Percentiles rank a stretch among this genome's conserved stretches.
Conservation (phyloP, 805 yeast species). For the Yarrowia sp. region DNA sequence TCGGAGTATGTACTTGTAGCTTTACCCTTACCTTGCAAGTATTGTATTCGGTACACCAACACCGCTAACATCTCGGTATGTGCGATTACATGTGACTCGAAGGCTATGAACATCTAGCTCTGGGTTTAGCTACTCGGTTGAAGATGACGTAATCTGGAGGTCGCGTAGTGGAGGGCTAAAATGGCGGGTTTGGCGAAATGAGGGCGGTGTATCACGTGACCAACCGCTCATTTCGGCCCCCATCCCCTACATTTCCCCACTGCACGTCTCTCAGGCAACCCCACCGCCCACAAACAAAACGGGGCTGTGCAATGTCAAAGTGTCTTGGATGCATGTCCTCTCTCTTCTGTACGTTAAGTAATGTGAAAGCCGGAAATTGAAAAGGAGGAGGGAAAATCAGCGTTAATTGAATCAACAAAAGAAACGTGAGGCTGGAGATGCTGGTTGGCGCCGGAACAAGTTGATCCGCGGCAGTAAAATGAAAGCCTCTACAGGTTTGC, state of each 20-base stretch:
- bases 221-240: neutral
- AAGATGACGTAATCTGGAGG: constrained; percentile 18
- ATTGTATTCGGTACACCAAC: too few relatives aligned
- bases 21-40: too few relatives aligned
- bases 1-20: too few relatives aligned
- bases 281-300: neutral
- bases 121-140: constrained; percentile 13
- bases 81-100: constrained; percentile 19
- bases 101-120: constrained; percentile 10
- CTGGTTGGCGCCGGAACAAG: neutral
- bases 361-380: constrained; percentile 9
- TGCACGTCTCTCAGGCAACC: neutral
- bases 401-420: constrained; percentile 2
- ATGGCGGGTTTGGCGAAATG: too few relatives aligned
- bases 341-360: neutral
- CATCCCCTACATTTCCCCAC: neutral
- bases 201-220: neutral
- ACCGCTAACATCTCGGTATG: neutral
- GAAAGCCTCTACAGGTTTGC: too few relatives aligned
- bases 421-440: neutral
- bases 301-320: constrained; percentile 32
- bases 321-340: constrained; percentile 11
- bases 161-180: too few relatives aligned
- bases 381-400: neutral
- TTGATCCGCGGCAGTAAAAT: too few relatives aligned